Percentiles rank a stretch among this genome's conserved stretches.
Evolutionary conservation across 768 basidiomycete species (phyloP).

Genomic region (Leccinellum rugosiceps): DNA sequence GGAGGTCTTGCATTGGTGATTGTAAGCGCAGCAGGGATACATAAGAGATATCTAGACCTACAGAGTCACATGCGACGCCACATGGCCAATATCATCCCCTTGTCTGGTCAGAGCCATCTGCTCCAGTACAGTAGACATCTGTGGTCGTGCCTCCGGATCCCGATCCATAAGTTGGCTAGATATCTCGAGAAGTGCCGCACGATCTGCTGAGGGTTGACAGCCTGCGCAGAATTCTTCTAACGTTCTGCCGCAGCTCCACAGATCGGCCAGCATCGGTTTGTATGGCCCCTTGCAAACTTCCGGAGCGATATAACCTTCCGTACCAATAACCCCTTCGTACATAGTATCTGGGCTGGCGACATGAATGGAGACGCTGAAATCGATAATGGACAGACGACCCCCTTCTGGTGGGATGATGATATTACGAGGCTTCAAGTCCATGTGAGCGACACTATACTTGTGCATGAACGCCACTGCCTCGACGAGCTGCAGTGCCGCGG

Average conservation of each 20-base stretch:
- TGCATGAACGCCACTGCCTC: slow-evolving; percentile 12
- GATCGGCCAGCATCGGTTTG: slow-evolving; percentile 1
- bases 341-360: not conserved
- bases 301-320: not conserved
- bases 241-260: slow-evolving; percentile 3
- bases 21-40: no score
- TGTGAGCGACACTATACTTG: slow-evolving; percentile 11
- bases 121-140: no score
- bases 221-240: not conserved
- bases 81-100: no score
- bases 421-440: slow-evolving; percentile 13
- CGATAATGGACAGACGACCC: not conserved
- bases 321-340: not conserved
- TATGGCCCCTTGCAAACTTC: not conserved
- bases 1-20: no score
- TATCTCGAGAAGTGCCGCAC: no score
- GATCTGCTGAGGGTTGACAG: no score
- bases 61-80: no score
- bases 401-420: not conserved
- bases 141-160: no score
- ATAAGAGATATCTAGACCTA: no score
- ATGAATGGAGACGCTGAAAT: not conserved
- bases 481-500: not conserved
- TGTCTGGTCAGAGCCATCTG: no score
- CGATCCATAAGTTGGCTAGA: no score